Evolutionary conservation across 352 stramenopile genomes (phyloP), one percentile per base, ranked within the genome.

Genomic region (Phytopythium mirpurense): DNA sequence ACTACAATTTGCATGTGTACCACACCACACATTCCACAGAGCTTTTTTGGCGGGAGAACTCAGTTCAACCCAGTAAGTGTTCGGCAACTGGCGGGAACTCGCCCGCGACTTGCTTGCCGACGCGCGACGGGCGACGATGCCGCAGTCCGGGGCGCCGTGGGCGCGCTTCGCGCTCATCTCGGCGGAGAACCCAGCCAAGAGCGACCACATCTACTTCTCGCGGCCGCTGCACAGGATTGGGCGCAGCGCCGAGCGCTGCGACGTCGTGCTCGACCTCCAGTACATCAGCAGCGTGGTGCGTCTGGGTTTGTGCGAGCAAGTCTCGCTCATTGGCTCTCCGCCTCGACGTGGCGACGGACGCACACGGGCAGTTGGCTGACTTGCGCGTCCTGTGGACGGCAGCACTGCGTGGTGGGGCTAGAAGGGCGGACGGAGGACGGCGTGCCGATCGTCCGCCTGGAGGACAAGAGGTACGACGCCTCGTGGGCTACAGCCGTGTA

Each of bases 251-350:
- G 51, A 42, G 38, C 72, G 63, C 41, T 67, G 62, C n/a, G 64
- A 91, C 60, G 40, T 76, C 27, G 59, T 88, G 37, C 52, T 91
- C 35, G 61, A 82, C 49, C 60, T 73, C 50, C 64, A 64, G 43
- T 86, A 86, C 56, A 78, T 91, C 62, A 91, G 80, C 60, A 77
- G 70, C 38, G 54, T 81, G 35, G 80, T 90, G 65, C 50, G 79
- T 65, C 36, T 60, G 31, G 8, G 11, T 31, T 7, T 23, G 12
- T 16, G 55, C 16, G 3, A 23, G 48, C 14, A 23, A n/a, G n/a
- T n/a, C n/a, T n/a, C n/a, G n/a, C n/a, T n/a, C n/a, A n/a, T 9
- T 58, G 18, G 5, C 56, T 23, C 8, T 49, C 26, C n/a, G 40
- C 12, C 14, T 58, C 12, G 42, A 9, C 16, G 29, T 32, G 9